Conservation (phyloP, 495 filamentous ascomycete species). For the Podospora australis region DNA sequence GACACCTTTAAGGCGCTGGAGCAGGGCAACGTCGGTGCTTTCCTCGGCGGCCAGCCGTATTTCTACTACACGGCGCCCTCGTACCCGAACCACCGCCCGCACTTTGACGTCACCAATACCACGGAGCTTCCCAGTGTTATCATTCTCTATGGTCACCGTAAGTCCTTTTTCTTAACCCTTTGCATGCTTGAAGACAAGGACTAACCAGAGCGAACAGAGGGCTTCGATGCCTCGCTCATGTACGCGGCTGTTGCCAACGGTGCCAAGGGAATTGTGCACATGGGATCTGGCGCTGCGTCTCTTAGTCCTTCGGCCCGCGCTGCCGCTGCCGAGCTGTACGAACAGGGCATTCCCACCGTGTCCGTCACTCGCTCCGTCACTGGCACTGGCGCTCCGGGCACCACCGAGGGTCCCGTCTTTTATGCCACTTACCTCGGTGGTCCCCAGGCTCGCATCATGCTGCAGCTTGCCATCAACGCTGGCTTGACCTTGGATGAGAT, state of each 20-base stretch:
- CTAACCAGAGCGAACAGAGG: constrained; percentile 6
- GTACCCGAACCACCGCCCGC: constrained; percentile 28
- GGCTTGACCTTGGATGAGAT: constrained; percentile 23
- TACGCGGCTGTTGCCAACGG: constrained; percentile 22
- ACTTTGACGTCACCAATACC: constrained; percentile 29
- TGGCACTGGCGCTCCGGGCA: constrained; percentile 33
- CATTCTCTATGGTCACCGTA: constrained; percentile 32
- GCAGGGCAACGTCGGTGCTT: constrained; percentile 38
- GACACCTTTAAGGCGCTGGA: constrained; percentile 47
- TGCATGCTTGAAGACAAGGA: not conserved
- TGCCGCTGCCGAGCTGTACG: constrained; percentile 13
- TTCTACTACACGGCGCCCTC: constrained; percentile 39
- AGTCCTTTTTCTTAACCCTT: constrained; percentile 4
- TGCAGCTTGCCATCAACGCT: constrained; percentile 26
- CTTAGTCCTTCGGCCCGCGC: constrained; percentile 11
- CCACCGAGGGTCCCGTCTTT: constrained; percentile 27
- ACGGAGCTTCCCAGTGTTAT: constrained; percentile 34
- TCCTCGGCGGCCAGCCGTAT: constrained; percentile 38
- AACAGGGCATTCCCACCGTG: constrained; percentile 18
- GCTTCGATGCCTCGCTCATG: constrained; percentile 22
- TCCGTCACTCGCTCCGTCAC: constrained; percentile 32
- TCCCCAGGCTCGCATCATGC: constrained; percentile 27
- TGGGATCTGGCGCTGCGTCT: constrained; percentile 19
- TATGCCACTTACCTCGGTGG: constrained; percentile 26
- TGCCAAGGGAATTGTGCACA: constrained; percentile 20